These are phyloP conservation scores for Ophiocordyceps sinensis DNA, from an alignment of 2,329 filamentous ascomycete species.

Conservation along the genomic window DNA sequence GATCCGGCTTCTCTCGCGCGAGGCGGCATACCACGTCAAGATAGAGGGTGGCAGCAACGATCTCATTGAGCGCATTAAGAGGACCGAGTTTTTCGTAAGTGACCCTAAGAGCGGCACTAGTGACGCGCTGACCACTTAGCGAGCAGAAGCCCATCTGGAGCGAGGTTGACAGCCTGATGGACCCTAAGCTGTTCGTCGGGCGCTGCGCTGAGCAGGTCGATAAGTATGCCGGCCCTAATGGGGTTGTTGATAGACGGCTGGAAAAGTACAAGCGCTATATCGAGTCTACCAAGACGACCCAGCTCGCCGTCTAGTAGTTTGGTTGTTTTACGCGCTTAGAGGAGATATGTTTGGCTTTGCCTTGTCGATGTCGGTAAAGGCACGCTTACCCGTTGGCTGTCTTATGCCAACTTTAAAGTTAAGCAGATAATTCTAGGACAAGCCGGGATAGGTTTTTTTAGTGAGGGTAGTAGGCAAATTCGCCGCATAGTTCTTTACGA, in stretches of 20 bases:
- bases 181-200: conserved; percentile 39
- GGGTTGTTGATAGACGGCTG: conserved; percentile 23
- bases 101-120: not conserved
- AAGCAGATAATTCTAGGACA: too few species aligned
- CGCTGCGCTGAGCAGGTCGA: conserved; percentile 31
- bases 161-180: conserved; percentile 54
- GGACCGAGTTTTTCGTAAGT: conserved; percentile 52
- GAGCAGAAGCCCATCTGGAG: conserved; percentile 43
- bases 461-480: too few species aligned
- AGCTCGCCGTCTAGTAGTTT: conserved; percentile 1
- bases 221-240: conserved; percentile 24
- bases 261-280: conserved; percentile 22
- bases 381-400: too few species aligned
- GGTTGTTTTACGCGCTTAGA: too few species aligned
- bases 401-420: too few species aligned
- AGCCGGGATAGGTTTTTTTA: too few species aligned
- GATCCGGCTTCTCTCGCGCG: conserved; percentile 67
- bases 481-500: too few species aligned
- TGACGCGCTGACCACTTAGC: conserved; percentile 4
- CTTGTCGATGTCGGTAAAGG: too few species aligned
- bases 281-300: conserved; percentile 3
- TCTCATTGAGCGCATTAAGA: conserved; percentile 62
- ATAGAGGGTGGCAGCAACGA: conserved; percentile 60
- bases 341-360: too few species aligned
- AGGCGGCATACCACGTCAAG: conserved; percentile 51